Evolutionary conservation across 176 grass and related monocot genomes (phyloP), one percentile per base, ranked within the genome.

Genomic region (Oryza glaberrima): DNA sequence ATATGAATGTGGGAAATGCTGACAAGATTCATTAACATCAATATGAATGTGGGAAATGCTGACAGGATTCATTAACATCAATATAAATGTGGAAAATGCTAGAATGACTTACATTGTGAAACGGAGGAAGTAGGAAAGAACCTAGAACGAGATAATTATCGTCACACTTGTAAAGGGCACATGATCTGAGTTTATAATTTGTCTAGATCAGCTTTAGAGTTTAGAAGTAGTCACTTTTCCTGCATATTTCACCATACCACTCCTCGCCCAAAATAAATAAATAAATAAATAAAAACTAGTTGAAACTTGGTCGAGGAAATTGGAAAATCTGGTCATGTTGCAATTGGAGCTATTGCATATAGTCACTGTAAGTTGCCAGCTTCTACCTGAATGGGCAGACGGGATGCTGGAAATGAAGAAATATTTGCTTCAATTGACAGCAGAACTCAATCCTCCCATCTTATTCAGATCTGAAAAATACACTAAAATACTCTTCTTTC

Each of bases 391-490:
- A 43, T 82, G 69, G 69, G 11, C 28, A 73, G 22, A 10, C 8
- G n/a, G 3, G 11, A 74, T 43, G 23, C 26, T 19, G 49, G 28
- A 52, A 82, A 64, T 34, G 20, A 46, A 71, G 11, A 65, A 49
- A n/a, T 75, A 35, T 63, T 30, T n/a, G 10, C 46, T 32, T 79
- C 20, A 66, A 26, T 15, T 20, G 20, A 76, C 17, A 80, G 8
- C 23, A 74, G 63, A 68, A 11, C 30, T 65, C 7, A 10, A 36
- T 88, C 76, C 23, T 43, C 65, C 61, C 25, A 12, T 80, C 48
- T 46, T 73, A 7, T 36, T 60, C 36, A 9, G 35, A 44, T 78
- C 22, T 65, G n/a, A 88, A 49, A 72, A 52, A 77, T 58, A 43
- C 26, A 54, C 40, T 17, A 20, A 9, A 60, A 17, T 66, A 40